Base-by-base conservation (phyloP, 108 stramenopile species). In the Skeletonema potamos region DNA sequence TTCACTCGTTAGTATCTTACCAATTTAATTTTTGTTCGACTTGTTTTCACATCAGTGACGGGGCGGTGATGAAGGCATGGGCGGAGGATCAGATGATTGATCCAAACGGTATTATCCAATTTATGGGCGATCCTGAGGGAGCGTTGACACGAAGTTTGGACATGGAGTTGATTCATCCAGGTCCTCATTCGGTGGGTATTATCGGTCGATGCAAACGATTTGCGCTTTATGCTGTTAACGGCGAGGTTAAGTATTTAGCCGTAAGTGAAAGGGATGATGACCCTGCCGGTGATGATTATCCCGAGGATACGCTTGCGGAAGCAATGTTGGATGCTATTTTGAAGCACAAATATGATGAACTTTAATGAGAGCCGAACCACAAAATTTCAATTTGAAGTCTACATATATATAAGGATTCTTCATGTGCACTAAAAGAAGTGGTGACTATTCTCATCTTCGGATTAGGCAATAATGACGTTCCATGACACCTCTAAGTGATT, bases 1-100 rank as follows among this genome's bases (percentile, higher is more conserved):
- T n/a, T n/a, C n/a, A n/a, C n/a, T n/a, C n/a, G n/a, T n/a, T n/a
- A n/a, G n/a, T n/a, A n/a, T n/a, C n/a, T n/a, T n/a, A n/a, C n/a
- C n/a, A n/a, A n/a, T n/a, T n/a, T n/a, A n/a, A n/a, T n/a, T n/a
- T n/a, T n/a, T n/a, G n/a, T n/a, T n/a, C n/a, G n/a, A n/a, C n/a
- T n/a, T n/a, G n/a, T n/a, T n/a, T n/a, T n/a, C n/a, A n/a, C n/a
- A n/a, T 46, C 18, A 83, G 79, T 54, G 77, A 79, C 20, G 77
- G 77, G 2, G 82, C 82, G 22, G 82, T 83, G 5, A 83, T 83
- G 82, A 29, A 27, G 22, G 82, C 78, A 13, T 83, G 82, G 82
- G 74, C 78, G 4, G 57, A 60, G 15, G 56, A 75, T 64, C 62
- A 74, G 30, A 63, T 62, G 13, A 74, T 80, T 4, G 67, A 76